These are phyloP conservation scores for Fusarium sp. DNA, from an alignment of 2,329 filamentous ascomycete species.

Conservation along the genomic window DNA sequence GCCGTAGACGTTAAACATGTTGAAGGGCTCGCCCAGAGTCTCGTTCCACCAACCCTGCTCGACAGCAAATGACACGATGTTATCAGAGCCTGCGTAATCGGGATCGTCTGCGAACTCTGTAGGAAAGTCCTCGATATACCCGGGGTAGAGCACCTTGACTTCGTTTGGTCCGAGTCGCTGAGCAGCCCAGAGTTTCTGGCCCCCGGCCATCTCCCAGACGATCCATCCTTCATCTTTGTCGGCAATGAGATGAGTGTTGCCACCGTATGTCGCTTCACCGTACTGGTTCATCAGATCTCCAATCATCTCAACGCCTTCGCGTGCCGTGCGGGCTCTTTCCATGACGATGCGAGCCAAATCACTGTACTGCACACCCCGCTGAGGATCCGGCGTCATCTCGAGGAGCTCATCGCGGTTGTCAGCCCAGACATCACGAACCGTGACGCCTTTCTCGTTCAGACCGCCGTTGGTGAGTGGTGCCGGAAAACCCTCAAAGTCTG, in stretches of 20 bases:
- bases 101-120: conserved; percentile 16
- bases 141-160: conserved; percentile 37
- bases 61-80: conserved; percentile 38
- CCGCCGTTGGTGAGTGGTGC: conserved; percentile 37
- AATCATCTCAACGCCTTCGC: conserved; percentile 36
- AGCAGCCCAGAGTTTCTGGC: conserved; percentile 38
- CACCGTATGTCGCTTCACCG: conserved; percentile 38
- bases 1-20: conserved; percentile 37
- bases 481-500: conserved; percentile 39
- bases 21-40: conserved; percentile 31
- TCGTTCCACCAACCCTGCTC: conserved; percentile 40
- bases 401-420: conserved; percentile 38
- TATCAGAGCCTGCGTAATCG: conserved; percentile 33
- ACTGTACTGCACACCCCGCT: conserved; percentile 37
- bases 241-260: conserved; percentile 39
- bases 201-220: conserved; percentile 41
- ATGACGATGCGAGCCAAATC: conserved; percentile 40
- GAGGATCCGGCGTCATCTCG: conserved; percentile 38
- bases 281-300: conserved; percentile 28
- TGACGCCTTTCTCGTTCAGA: conserved; percentile 37
- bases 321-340: conserved; percentile 34
- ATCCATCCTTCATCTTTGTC: conserved; percentile 40
- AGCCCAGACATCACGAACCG: conserved; percentile 39
- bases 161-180: conserved; percentile 35
- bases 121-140: conserved; percentile 39